phyloP scores from a whole-genome alignment of 164 flowering plant genomes.

The Annona squamosa region DNA sequence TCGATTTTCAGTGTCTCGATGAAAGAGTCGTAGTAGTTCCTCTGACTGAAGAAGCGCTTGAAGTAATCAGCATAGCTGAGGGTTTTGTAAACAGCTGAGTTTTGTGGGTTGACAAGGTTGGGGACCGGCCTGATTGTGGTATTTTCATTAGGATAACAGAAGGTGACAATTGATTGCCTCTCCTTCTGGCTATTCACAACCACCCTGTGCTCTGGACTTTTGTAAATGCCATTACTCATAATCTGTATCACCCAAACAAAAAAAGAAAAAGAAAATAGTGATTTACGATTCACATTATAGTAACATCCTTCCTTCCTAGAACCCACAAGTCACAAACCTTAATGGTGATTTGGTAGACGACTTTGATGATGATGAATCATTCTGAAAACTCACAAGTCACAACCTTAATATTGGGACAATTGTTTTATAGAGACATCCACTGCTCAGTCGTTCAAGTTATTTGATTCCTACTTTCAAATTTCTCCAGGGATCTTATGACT shows the following conservation, averaged over 20 bases:
- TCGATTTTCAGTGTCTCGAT: constrained; percentile 1
- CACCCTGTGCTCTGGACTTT: constrained; percentile 11
- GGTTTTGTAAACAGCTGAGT: constrained; percentile 4
- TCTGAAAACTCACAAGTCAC: too few relatives aligned
- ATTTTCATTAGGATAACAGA: constrained; percentile 8
- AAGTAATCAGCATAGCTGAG: constrained; percentile 1
- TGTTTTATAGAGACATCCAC: too few relatives aligned
- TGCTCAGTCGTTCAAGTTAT: too few relatives aligned
- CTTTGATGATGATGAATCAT: too few relatives aligned
- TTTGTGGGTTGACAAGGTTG: not conserved
- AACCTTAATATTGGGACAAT: too few relatives aligned
- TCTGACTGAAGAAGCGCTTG: not conserved
- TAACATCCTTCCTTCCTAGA: not conserved
- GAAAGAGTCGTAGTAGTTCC: not conserved
- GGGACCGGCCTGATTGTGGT: constrained; percentile 4
- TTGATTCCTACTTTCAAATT: too few relatives aligned
- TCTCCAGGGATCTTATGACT: too few relatives aligned
- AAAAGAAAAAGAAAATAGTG: too few relatives aligned
- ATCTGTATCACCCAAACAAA: constrained; percentile 6
- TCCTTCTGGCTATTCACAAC: constrained; percentile 6
- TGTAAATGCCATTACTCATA: constrained; percentile 13
- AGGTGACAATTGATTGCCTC: constrained; percentile 10
- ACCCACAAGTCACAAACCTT: too few relatives aligned
- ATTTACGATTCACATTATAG: not conserved
- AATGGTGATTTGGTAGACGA: too few relatives aligned